phyloP scores from a whole-genome alignment of 768 basidiomycete species.

The Tricholomella constricta region DNA sequence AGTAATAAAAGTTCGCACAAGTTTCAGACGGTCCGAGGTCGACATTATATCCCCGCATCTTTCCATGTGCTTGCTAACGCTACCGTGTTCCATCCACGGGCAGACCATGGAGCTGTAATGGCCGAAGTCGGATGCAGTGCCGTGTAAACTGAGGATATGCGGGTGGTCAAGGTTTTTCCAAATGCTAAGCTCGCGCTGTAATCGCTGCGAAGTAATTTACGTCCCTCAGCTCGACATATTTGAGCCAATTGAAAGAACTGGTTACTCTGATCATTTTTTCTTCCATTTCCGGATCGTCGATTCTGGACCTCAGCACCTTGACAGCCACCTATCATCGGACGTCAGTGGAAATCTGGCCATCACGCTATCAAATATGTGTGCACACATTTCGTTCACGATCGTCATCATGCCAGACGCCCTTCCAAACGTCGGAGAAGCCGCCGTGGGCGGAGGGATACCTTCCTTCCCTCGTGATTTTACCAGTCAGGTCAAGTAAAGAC shows the following conservation, averaged over 20 bases:
- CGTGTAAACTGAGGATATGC: conserved; percentile 38
- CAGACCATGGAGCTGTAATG: conserved; percentile 40
- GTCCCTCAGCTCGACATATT: background rate
- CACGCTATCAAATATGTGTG: conserved; percentile 4
- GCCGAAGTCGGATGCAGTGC: conserved; percentile 39
- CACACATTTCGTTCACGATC: conserved; percentile 19
- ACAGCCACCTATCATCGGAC: conserved; percentile 31
- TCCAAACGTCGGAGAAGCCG: conserved; percentile 48
- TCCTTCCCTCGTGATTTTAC: conserved; percentile 30
- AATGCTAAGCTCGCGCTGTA: conserved; percentile 37
- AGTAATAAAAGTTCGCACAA: conserved; percentile 25
- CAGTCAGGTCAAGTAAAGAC: conserved; percentile 32
- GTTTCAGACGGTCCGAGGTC: conserved; percentile 33
- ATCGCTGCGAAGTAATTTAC: conserved; percentile 22
- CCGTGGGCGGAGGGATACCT: conserved; percentile 41
- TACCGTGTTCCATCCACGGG: conserved; percentile 43
- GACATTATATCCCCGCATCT: conserved; percentile 35
- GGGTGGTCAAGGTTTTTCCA: conserved; percentile 42
- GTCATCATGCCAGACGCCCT: conserved; percentile 34
- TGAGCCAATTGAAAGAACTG: background rate
- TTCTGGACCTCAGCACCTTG: conserved; percentile 38
- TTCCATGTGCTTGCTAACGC: conserved; percentile 39
- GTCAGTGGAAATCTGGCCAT: background rate
- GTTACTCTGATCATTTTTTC: conserved; percentile 32
- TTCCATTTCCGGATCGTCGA: conserved; percentile 32